phyloP scores from a whole-genome alignment of 2,329 filamentous ascomycete genomes.

The Calcarisporium arbuscula region DNA sequence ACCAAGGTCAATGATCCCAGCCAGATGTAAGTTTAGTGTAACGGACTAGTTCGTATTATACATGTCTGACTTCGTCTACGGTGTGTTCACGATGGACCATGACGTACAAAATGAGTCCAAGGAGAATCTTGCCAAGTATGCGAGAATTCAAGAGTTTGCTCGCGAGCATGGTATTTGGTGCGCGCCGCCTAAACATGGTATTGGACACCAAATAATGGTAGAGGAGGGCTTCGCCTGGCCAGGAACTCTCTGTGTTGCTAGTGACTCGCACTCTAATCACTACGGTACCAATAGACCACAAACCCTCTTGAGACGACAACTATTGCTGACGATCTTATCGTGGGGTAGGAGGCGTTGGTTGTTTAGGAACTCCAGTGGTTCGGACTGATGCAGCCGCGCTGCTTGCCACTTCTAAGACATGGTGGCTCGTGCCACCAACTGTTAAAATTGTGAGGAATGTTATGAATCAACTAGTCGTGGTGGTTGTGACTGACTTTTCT shows the following conservation, averaged over 20 bases:
- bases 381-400: conserved; percentile 82
- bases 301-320: no score
- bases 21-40: no score
- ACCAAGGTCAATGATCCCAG: conserved; percentile 60
- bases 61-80: no score
- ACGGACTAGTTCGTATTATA: no score
- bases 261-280: conserved; percentile 71
- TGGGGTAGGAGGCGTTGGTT: conserved; percentile 70
- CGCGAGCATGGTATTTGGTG: conserved; percentile 69
- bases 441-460: no score
- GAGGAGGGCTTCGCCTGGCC: conserved; percentile 75
- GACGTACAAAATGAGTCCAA: conserved; percentile 80
- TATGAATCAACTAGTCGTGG: no score
- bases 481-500: no score
- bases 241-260: conserved; percentile 73
- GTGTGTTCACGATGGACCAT: no score
- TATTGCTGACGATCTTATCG: no score
- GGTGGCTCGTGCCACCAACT: conserved; percentile 85
- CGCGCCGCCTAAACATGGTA: conserved; percentile 71
- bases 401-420: conserved; percentile 76
- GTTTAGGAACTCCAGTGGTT: conserved; percentile 74
- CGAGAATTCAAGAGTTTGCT: conserved; percentile 76
- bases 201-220: conserved; percentile 89
- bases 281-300: no score
- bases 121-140: conserved; percentile 76